phyloP scores from a whole-genome alignment of 2,329 filamentous ascomycete genomes.

The Gaeumannomyces sp. region DNA sequence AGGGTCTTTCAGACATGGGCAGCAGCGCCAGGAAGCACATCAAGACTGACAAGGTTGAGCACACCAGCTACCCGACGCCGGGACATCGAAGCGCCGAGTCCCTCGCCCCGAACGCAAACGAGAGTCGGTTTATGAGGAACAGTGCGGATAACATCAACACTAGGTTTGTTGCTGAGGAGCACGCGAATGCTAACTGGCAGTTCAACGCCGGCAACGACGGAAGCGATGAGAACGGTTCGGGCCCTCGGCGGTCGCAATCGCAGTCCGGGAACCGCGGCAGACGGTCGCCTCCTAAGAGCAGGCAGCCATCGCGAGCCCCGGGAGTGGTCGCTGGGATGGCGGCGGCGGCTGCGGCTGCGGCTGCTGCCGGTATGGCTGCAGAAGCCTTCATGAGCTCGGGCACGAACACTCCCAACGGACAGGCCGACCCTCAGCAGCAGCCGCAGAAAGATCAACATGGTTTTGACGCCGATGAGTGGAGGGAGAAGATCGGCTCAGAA shows the following conservation, averaged over 20 bases:
- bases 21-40: background rate
- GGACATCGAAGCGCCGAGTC: constrained; percentile 19
- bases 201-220: constrained; percentile 44
- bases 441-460: constrained; percentile 18
- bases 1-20: too few species aligned
- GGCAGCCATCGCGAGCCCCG: background rate
- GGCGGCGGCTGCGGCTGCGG: constrained; percentile 4
- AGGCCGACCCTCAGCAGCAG: constrained; percentile 7
- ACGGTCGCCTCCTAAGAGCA: constrained; percentile 24
- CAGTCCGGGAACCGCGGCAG: constrained; percentile 36
- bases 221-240: constrained; percentile 19
- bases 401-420: background rate
- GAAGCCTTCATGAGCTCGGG: background rate
- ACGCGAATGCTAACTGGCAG: constrained; percentile 35
- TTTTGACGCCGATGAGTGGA: constrained; percentile 50
- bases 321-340: background rate
- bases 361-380: constrained; percentile 4
- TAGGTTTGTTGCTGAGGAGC: constrained; percentile 47
- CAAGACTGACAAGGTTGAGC: constrained; percentile 16
- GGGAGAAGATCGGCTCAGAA: constrained; percentile 45
- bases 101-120: constrained; percentile 28
- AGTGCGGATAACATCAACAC: constrained; percentile 59
- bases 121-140: constrained; percentile 37
- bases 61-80: constrained; percentile 44
- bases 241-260: constrained; percentile 32